A percentile compares a stretch with the other conserved stretches of the same genome.
Conservation (phyloP, 257 asterid genomes). For the Fraxinus pennsylvanica region DNA sequence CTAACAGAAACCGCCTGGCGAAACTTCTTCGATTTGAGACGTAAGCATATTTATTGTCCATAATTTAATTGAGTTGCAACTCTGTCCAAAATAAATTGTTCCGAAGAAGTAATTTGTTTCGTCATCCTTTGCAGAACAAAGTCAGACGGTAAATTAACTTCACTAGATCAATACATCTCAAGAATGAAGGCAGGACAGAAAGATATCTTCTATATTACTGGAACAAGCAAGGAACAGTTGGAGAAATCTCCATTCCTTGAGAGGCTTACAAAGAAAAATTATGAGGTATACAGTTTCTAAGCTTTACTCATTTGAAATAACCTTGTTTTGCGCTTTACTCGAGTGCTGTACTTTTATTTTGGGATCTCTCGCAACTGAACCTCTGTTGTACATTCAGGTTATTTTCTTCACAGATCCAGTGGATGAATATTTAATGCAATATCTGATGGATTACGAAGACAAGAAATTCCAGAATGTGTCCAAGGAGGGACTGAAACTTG, state of each 20-base stretch:
- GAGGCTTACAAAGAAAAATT: conserved; percentile 79
- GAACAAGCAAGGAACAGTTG: conserved; percentile 90
- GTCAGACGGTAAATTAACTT: conserved; percentile 88
- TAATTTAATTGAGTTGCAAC: background rate
- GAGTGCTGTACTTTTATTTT: background rate
- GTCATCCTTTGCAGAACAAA: conserved; percentile 56
- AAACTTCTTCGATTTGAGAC: conserved; percentile 87
- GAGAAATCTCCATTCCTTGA: conserved; percentile 99
- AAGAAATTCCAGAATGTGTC: conserved; percentile 90
- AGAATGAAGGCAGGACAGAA: conserved; percentile 95
- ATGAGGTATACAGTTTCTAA: conserved; percentile 54
- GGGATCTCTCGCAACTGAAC: background rate
- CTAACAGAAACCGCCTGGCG: conserved; percentile 85
- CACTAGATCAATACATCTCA: conserved; percentile 89
- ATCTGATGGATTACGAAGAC: conserved; percentile 91
- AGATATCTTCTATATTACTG: conserved; percentile 92
- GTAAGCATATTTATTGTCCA: conserved; percentile 37
- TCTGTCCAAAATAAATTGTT: conserved; percentile 5
- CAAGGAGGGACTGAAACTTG: conserved; percentile 85
- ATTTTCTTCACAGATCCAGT: conserved; percentile 89
- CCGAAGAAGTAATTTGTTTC: background rate
- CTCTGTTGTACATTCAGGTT: conserved; percentile 48
- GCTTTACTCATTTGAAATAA: background rate
- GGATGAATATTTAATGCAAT: conserved; percentile 92
- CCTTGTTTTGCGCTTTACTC: background rate